Conservation (phyloP, 2,329 filamentous ascomycete species). For the Colletotrichum siamense region DNA sequence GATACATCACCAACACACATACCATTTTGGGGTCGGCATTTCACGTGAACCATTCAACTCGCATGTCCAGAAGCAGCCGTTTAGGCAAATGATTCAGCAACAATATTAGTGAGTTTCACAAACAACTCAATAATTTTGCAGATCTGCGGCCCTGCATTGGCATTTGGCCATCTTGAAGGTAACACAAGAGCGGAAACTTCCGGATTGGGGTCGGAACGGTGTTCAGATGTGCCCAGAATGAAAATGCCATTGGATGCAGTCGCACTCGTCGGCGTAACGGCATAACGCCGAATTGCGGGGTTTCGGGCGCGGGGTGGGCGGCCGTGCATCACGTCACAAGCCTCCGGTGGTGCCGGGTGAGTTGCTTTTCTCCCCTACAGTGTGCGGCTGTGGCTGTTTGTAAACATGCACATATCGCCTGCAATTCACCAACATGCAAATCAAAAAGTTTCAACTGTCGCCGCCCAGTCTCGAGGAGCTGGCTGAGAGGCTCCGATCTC, state of each 20-base stretch:
- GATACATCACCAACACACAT: not conserved
- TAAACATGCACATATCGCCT: not conserved
- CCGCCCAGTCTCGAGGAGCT: constrained; percentile 32
- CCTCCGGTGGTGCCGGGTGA: not conserved
- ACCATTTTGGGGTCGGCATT: not conserved
- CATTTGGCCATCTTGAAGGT: not conserved
- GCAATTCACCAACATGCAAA: not conserved
- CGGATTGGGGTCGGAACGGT: not conserved
- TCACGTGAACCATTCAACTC: not conserved
- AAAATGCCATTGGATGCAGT: not conserved
- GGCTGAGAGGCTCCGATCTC: constrained; percentile 20
- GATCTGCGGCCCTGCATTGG: not conserved
- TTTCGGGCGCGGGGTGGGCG: not conserved
- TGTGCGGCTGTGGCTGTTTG: not conserved
- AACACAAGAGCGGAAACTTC: not conserved
- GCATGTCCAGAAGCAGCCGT: not conserved
- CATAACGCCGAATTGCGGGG: not conserved
- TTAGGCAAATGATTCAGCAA: not conserved
- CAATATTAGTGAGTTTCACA: not conserved
- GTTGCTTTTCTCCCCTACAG: not conserved
- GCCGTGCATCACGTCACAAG: not conserved
- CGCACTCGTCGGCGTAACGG: not conserved
- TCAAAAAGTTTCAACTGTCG: constrained; percentile 25
- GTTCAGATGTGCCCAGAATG: not conserved
- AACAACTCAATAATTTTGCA: not conserved